phyloP scores from a whole-genome alignment of 257 asterid species.

The Paraleonurus japonicus region DNA sequence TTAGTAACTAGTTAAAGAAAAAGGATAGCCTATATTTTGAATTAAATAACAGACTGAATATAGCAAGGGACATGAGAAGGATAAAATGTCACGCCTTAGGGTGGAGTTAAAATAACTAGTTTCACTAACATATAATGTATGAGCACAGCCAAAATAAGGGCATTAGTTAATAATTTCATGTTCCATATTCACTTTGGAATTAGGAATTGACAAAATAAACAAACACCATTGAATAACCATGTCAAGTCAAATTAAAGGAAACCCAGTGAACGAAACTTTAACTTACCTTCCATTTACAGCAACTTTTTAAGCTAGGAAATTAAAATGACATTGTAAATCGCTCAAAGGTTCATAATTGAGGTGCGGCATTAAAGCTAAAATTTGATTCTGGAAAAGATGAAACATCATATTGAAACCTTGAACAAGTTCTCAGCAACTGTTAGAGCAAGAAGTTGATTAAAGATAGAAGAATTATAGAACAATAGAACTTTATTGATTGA shows the following conservation, averaged over 20 bases:
- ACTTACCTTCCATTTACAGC: not conserved
- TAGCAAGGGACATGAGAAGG: slow-evolving; percentile 10
- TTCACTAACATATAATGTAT: not conserved
- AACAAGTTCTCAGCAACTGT: too few species aligned
- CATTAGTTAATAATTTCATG: not conserved
- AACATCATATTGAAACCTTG: not conserved
- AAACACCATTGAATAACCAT: not conserved
- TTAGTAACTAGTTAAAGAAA: not conserved
- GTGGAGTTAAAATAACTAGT: not conserved
- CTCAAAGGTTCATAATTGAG: slow-evolving; percentile 1
- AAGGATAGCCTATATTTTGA: not conserved
- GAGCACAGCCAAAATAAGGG: not conserved
- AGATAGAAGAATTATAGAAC: too few species aligned
- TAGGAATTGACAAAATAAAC: not conserved
- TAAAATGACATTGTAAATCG: not conserved
- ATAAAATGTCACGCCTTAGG: not conserved
- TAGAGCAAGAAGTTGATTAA: too few species aligned
- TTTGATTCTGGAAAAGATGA: not conserved
- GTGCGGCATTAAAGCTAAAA: not conserved
- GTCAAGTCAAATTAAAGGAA: slow-evolving; percentile 2
- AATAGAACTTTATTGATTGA: too few species aligned
- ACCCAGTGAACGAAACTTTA: not conserved
- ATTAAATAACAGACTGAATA: not conserved
- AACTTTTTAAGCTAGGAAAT: slow-evolving; percentile 4
- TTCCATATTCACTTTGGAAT: not conserved